Evolutionary conservation across 257 asterid species (phyloP).

Genomic region (Osmanthus fragrans): DNA sequence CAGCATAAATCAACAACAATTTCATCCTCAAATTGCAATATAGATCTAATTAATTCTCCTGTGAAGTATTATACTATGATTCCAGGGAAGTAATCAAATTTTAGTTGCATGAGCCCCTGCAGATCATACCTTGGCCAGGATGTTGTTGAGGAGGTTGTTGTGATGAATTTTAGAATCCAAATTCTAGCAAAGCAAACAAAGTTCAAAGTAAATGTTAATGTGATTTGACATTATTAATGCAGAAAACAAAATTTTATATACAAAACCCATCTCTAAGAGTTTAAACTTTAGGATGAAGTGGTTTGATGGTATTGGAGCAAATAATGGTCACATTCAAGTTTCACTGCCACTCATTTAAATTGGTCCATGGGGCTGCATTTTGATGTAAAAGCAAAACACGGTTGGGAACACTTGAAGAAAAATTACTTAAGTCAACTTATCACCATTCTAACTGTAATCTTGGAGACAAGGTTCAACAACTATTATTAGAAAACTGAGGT

Average conservation of each 20-base stretch:
- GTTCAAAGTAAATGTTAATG: not conserved
- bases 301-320: not conserved
- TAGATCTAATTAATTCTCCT: not conserved
- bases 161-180: constrained; percentile 95
- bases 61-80: not conserved
- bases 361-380: not conserved
- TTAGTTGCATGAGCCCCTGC: constrained; percentile 5
- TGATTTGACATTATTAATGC: constrained; percentile 1
- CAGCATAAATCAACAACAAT: not conserved
- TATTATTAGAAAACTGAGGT: not conserved
- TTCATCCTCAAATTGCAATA: not conserved
- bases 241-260: not conserved
- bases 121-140: constrained; percentile 76
- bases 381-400: not conserved
- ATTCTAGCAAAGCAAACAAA: constrained; percentile 50
- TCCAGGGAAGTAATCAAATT: not conserved
- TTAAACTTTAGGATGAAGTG: not conserved
- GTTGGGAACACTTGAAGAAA: not conserved
- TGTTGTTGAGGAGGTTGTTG: constrained; percentile 88
- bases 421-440: not conserved
- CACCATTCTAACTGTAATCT: not conserved
- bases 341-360: not conserved
- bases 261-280: not conserved
- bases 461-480: not conserved
- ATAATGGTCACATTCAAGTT: not conserved